These are phyloP conservation scores for Raddia guianensis DNA, from an alignment of 176 grass and related monocot species.

Conservation along the genomic window DNA sequence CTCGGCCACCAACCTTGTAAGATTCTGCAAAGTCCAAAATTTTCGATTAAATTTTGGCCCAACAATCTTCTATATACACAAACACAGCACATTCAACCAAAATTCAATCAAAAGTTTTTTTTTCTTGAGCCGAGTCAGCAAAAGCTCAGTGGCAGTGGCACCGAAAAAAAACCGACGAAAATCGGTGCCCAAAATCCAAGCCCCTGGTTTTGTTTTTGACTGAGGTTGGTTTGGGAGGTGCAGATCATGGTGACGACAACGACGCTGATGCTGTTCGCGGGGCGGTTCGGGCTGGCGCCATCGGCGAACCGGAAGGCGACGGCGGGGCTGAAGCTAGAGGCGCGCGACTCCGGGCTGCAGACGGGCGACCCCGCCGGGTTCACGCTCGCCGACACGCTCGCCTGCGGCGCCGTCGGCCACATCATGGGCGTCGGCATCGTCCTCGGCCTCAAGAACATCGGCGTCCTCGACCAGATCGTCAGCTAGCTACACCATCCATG, in stretches of 20 bases:
- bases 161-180: too few relatives aligned
- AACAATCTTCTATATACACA: too few relatives aligned
- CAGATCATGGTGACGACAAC: conserved; percentile 95
- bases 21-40: too few relatives aligned
- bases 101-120: too few relatives aligned
- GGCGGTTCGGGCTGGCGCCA: conserved; percentile 92
- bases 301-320: conserved; percentile 93
- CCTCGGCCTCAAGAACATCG: conserved; percentile 87
- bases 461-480: conserved; percentile 68
- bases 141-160: too few relatives aligned
- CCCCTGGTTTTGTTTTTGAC: too few relatives aligned
- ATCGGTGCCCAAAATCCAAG: too few relatives aligned
- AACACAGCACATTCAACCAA: too few relatives aligned
- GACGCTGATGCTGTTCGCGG: conserved; percentile 94
- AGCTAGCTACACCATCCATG: conserved; percentile 25
- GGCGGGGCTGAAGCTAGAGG: conserved; percentile 87
- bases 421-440: conserved; percentile 91
- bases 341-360: conserved; percentile 87
- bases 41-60: too few relatives aligned
- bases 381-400: conserved; percentile 89
- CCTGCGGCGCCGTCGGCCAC: conserved; percentile 81
- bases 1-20: too few relatives aligned
- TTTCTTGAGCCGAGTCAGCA: too few relatives aligned
- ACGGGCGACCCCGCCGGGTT: conserved; percentile 92
- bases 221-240: neutral